These are phyloP conservation scores for Carpinus viminea DNA, from an alignment of 306 rosid species.

Conservation along the genomic window DNA sequence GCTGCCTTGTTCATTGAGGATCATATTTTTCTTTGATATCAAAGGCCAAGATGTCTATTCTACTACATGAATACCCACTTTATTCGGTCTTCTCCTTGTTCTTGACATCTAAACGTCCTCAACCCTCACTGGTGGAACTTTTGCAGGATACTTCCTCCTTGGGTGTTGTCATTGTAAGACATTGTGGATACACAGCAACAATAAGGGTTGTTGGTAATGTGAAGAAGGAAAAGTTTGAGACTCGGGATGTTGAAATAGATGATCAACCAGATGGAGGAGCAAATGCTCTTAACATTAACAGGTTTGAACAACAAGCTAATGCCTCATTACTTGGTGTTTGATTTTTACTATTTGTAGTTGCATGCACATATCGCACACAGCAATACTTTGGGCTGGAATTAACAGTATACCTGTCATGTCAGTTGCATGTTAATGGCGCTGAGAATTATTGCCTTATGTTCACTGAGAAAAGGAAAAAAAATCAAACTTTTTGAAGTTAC, in stretches of 20 bases:
- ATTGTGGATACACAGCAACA: constrained; percentile 85
- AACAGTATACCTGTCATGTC: not conserved
- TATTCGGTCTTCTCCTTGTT: not conserved
- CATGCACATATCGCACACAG: constrained; percentile 4
- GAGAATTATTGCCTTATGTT: not conserved
- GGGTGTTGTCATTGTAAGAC: constrained; percentile 61
- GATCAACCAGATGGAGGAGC: constrained; percentile 95
- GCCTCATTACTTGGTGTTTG: not conserved
- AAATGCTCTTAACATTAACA: constrained; percentile 83
- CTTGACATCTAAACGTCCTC: not conserved
- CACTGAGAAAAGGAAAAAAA: not conserved
- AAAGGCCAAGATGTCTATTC: not conserved
- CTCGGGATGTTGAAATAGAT: constrained; percentile 61
- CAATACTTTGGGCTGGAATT: not conserved
- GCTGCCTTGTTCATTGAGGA: not conserved
- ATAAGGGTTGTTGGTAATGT: constrained; percentile 69
- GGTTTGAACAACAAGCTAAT: constrained; percentile 51
- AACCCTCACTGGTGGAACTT: not conserved
- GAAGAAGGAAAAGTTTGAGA: constrained; percentile 51
- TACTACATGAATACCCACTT: not conserved
- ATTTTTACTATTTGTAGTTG: constrained; percentile 5
- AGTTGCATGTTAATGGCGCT: not conserved
- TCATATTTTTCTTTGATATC: not conserved
- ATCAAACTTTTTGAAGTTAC: not conserved
- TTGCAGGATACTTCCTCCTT: constrained; percentile 81